phyloP scores from a whole-genome alignment of 2,329 filamentous ascomycete species.

The Xylaria sp. region DNA sequence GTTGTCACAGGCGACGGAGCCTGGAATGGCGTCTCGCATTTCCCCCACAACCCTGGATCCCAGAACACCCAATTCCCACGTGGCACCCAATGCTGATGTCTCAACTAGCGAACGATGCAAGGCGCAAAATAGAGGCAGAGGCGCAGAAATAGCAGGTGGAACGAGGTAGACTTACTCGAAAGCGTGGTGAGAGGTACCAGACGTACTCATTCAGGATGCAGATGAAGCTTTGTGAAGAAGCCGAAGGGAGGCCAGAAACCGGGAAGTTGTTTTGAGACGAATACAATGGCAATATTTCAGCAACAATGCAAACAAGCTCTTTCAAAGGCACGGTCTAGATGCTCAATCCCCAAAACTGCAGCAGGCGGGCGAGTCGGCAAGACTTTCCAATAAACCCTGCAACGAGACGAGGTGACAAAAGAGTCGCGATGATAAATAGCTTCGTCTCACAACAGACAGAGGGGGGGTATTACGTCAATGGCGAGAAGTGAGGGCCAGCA shows the following conservation, averaged over 20 bases:
- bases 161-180: constrained; percentile 26
- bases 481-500: background rate
- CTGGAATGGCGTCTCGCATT: constrained; percentile 45
- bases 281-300: constrained; percentile 56
- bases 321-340: constrained; percentile 24
- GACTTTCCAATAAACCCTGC: constrained; percentile 2
- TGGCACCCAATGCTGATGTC: constrained; percentile 33
- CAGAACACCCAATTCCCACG: constrained; percentile 36
- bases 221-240: background rate
- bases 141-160: background rate
- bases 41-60: constrained; percentile 27
- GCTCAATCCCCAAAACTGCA: constrained; percentile 9
- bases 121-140: constrained; percentile 16
- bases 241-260: constrained; percentile 1
- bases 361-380: background rate
- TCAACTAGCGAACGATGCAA: constrained; percentile 17
- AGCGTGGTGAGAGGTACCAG: background rate
- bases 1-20: constrained; percentile 48
- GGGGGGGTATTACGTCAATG: constrained; percentile 4
- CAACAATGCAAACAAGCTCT: constrained; percentile 49
- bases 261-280: constrained; percentile 18
- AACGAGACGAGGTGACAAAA: constrained; percentile 6
- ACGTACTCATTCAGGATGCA: background rate
- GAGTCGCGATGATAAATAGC: constrained; percentile 7
- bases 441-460: background rate